Evolutionary conservation across 2,329 filamentous ascomycete species (phyloP).

Genomic region (Lachnellula willkommii): DNA sequence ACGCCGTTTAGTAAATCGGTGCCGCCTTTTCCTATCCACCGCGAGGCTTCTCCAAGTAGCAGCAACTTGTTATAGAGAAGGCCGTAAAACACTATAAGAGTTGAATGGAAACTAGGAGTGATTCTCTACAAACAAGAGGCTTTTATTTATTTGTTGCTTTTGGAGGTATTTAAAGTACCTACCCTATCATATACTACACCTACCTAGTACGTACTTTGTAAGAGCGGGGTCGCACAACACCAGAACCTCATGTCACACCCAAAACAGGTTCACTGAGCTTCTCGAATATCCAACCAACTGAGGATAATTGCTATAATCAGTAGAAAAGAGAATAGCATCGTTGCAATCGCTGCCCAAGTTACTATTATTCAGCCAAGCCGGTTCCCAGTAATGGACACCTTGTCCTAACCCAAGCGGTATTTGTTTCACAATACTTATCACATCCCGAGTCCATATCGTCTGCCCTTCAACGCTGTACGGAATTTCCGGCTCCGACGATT

Average conservation of each 20-base stretch:
- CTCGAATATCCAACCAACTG: conserved; percentile 28
- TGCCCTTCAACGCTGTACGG: conserved; percentile 60
- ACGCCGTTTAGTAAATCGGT: too few species aligned
- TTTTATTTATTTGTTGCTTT: too few species aligned
- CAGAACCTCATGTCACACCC: background rate
- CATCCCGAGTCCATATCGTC: conserved; percentile 51
- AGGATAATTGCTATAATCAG: conserved; percentile 27
- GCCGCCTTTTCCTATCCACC: too few species aligned
- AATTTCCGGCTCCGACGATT: conserved; percentile 40
- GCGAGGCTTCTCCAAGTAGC: background rate
- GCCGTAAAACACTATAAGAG: too few species aligned
- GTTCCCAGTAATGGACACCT: conserved; percentile 49
- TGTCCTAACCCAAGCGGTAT: conserved; percentile 49
- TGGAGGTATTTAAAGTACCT: too few species aligned
- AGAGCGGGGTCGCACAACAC: too few species aligned
- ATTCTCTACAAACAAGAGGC: too few species aligned
- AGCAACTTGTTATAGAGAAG: too few species aligned
- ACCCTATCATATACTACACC: too few species aligned
- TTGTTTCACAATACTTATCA: conserved; percentile 51
- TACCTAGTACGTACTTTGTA: too few species aligned
- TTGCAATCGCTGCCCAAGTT: conserved; percentile 58
- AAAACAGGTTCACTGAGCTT: conserved; percentile 28
- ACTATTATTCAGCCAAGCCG: conserved; percentile 56
- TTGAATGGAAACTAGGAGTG: too few species aligned
- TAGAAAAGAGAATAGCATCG: conserved; percentile 56